Percentiles rank a stretch among this genome's conserved stretches.
Conservation (phyloP, 2,329 filamentous ascomycete genomes). For the Fusarium torulosum region DNA sequence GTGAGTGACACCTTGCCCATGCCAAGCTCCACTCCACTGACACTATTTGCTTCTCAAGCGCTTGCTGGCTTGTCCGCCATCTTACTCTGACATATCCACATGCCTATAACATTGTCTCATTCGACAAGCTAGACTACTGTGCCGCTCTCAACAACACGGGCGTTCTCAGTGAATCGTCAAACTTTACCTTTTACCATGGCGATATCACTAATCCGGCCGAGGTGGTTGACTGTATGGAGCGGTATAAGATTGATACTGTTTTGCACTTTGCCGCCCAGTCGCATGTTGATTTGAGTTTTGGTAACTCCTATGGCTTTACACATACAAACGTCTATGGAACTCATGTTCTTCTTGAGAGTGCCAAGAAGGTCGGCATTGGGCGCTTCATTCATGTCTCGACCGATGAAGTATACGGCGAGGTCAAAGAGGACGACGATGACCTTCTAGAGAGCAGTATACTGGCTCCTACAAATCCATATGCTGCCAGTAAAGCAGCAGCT, state of each 20-base stretch:
- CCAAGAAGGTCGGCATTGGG: slow-evolving; percentile 76
- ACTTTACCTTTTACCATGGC: slow-evolving; percentile 84
- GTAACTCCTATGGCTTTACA: slow-evolving; percentile 85
- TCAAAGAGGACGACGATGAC: slow-evolving; percentile 77
- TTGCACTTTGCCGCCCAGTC: slow-evolving; percentile 90
- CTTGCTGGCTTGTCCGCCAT: slow-evolving; percentile 86
- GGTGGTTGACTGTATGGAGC: slow-evolving; percentile 77
- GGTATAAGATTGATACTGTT: slow-evolving; percentile 80
- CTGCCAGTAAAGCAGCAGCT: slow-evolving; percentile 83
- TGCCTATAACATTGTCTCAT: slow-evolving; percentile 83
- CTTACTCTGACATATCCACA: slow-evolving; percentile 78
- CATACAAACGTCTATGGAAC: slow-evolving; percentile 86
- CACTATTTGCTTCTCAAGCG: slow-evolving; percentile 61
- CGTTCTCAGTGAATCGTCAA: slow-evolving; percentile 73
- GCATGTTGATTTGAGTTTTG: slow-evolving; percentile 85
- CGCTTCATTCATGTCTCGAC: slow-evolving; percentile 87
- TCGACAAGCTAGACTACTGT: slow-evolving; percentile 89
- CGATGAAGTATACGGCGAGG: slow-evolving; percentile 88
- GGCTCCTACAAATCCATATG: slow-evolving; percentile 84
- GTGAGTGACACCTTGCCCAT: slow-evolving; percentile 61
- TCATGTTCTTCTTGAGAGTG: slow-evolving; percentile 83
- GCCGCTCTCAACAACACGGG: slow-evolving; percentile 84
- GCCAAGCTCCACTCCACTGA: slow-evolving; percentile 36
- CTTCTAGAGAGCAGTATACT: slow-evolving; percentile 79
- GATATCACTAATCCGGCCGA: slow-evolving; percentile 79